Base-by-base conservation (phyloP, 2,329 filamentous ascomycete species). In the Ophiostoma ulmi region DNA sequence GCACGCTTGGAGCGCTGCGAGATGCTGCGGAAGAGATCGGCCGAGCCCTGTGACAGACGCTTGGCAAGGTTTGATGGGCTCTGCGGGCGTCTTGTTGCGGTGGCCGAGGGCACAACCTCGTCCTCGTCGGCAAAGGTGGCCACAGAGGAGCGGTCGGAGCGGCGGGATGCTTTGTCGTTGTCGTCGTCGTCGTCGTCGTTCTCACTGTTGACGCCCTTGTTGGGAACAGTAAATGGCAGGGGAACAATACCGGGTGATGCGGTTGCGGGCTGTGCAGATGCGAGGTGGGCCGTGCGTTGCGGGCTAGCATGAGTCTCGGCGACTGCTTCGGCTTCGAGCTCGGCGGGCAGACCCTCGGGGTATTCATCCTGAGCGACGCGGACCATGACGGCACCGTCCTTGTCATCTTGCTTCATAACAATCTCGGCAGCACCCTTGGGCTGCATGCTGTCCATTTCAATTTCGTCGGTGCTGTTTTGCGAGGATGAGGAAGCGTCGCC, bases 101-200 rank as follows among this genome's bases (percentile, higher is more conserved):
- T 78, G n/a, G 63, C 63, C 36, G 63, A 65, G 14, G 63, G 63
- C 36, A 22, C 76, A n/a, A 84, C 83, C 13, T 84, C 83, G 38
- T 88, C 84, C 41, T 84, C 81, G 71, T 90, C 89, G 20, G 90
- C 89, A 75, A 90, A 85, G 0, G 91, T 91, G 3, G 90, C 91
- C 26, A 91, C 83, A 1, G 91, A 91, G 2, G 90, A 92, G 38
- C 84, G 80, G 72, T 86, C 84, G 22, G 44, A 48, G 44, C 44
- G 44, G 44, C n/a, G 44, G 17, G 44, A 48, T 48, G 14, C 61
- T 17, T 64, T 38, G 26, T 85, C 83, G 20, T 83, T 82, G 6
- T 85, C 81, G 7, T 80, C 77, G 5, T 85, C 81, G 7, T 80
- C 77, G 5, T 83, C 80, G 1, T 82, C 79, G 8, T 17, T 61